A percentile compares a stretch with the other conserved stretches of the same genome.
phyloP scores from a whole-genome alignment of 352 stramenopile species.

The Proteromonas lacertae region DNA sequence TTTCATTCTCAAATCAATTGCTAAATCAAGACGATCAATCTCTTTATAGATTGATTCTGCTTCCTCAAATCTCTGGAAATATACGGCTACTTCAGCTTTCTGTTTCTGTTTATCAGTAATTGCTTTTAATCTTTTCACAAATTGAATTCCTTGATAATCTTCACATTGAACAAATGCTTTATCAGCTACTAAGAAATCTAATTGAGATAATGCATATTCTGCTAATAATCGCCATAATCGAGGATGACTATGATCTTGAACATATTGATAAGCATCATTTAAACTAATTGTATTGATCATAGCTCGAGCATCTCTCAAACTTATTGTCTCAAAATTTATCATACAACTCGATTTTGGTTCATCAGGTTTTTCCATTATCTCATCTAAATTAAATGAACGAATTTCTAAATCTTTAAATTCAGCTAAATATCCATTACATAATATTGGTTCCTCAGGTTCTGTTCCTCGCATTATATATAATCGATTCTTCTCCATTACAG shows the following conservation, averaged over 20 bases:
- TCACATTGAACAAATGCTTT: slow-evolving; percentile 45
- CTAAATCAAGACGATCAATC: slow-evolving; percentile 64
- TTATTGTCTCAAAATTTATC: slow-evolving; percentile 44
- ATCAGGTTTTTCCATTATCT: slow-evolving; percentile 30
- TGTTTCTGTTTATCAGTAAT: slow-evolving; percentile 55
- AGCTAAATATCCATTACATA: slow-evolving; percentile 43
- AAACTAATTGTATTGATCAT: slow-evolving; percentile 35
- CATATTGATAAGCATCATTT: slow-evolving; percentile 11
- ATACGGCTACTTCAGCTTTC: slow-evolving; percentile 37
- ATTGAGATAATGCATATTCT: slow-evolving; percentile 36
- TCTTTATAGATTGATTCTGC: slow-evolving; percentile 50
- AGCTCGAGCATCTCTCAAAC: slow-evolving; percentile 36
- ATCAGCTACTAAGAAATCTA: slow-evolving; percentile 57
- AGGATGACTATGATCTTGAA: slow-evolving; percentile 23
- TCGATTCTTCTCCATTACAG: slow-evolving; percentile 44
- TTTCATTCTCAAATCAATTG: slow-evolving; percentile 41
- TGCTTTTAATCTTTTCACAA: slow-evolving; percentile 41
- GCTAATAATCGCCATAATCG: slow-evolving; percentile 42
- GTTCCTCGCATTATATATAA: slow-evolving; percentile 43
- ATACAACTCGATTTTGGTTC: slow-evolving; percentile 10
- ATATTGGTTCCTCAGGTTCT: slow-evolving; percentile 40
- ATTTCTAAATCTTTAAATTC: slow-evolving; percentile 44
- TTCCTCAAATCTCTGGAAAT: slow-evolving; percentile 57
- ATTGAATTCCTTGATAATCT: slow-evolving; percentile 60
- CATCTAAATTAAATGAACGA: slow-evolving; percentile 32